phyloP scores from a whole-genome alignment of 2,329 filamentous ascomycete genomes.

The Penicillium decumbens region DNA sequence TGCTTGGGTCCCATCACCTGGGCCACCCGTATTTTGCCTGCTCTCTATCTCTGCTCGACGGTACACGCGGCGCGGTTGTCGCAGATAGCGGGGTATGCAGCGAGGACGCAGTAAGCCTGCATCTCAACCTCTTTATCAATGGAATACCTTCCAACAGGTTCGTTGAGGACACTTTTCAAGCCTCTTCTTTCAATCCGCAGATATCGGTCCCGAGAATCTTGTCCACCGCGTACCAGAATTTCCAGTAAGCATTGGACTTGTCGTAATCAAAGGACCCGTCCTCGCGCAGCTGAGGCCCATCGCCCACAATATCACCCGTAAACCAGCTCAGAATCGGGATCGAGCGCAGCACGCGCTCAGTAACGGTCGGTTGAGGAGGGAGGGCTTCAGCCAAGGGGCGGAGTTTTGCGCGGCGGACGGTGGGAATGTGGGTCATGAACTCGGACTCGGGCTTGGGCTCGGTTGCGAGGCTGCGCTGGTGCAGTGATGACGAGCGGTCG shows the following conservation, averaged over 20 bases:
- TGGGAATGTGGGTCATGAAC: conserved; percentile 58
- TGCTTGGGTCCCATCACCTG: conserved; percentile 2
- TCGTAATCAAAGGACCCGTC: conserved; percentile 64
- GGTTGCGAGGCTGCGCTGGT: conserved; percentile 26
- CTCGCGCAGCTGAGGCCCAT: conserved; percentile 44
- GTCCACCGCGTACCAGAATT: conserved; percentile 56
- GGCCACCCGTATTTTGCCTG: neutral
- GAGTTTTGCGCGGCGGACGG: conserved; percentile 60
- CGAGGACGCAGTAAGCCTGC: neutral
- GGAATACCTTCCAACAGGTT: neutral
- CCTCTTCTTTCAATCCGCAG: conserved; percentile 55
- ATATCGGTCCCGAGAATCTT: conserved; percentile 55
- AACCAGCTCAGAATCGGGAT: conserved; percentile 71
- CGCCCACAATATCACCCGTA: conserved; percentile 51
- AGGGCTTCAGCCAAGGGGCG: conserved; percentile 67
- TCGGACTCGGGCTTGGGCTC: conserved; percentile 40
- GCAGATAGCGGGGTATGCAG: neutral
- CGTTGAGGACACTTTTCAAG: conserved; percentile 21
- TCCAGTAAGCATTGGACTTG: conserved; percentile 57
- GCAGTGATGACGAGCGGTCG: conserved; percentile 17
- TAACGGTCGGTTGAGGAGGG: conserved; percentile 61
- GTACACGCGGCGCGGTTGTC: neutral
- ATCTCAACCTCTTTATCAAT: neutral
- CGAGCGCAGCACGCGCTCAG: conserved; percentile 59
- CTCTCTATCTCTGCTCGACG: neutral